Evolutionary conservation across 495 filamentous ascomycete genomes (phyloP), one percentile per base, ranked within the genome.

Genomic region (Penicillium tannophilum): DNA sequence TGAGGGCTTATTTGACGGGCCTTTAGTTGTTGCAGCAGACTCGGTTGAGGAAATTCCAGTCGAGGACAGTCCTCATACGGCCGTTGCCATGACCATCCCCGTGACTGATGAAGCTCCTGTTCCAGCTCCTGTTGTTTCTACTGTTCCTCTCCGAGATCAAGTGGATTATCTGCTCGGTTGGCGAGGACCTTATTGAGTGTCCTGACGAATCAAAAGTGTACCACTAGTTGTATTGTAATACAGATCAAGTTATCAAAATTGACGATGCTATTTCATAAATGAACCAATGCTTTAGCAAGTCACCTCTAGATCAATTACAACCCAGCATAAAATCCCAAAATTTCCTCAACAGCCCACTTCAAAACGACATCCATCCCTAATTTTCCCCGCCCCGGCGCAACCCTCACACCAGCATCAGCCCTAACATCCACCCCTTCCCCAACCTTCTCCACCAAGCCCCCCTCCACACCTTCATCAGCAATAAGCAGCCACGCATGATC

Each of bases 401-500:
- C 69, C 31, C 55, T 59, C 33, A 78, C 68, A 43, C 78, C 74
- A 48, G 68, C 75, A 72, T 77, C 64, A 28, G 36, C 58, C 43
- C 76, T 60, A 33, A 73, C 56, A 45, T 72, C 68, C 24, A 68
- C 55, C 6, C 71, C 72, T 50, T 74, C 67, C 3, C 75, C 76
- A 41, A 72, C 68, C 12, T 60, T 59, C 43, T 51, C 56, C 30
- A 78, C 64, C 53, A 74, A 51, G 54, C 74, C 73, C 43, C 59
- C 63, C 20, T 62, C 54, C 44, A 55, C 52, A 35, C 16, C 46
- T 47, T 10, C 79, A 70, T 90, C 80, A 20, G 76, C 75, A 57
- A 86, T 63, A 70, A 97, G 90, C 62, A 97, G 72, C 76, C 87
- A 91, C 55, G 75, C 70, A 76, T 98, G 92, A 69, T 88, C 82